These are phyloP conservation scores for Sclerotinia trifoliorum DNA, from an alignment of 2,329 filamentous ascomycete genomes.

Conservation along the genomic window DNA sequence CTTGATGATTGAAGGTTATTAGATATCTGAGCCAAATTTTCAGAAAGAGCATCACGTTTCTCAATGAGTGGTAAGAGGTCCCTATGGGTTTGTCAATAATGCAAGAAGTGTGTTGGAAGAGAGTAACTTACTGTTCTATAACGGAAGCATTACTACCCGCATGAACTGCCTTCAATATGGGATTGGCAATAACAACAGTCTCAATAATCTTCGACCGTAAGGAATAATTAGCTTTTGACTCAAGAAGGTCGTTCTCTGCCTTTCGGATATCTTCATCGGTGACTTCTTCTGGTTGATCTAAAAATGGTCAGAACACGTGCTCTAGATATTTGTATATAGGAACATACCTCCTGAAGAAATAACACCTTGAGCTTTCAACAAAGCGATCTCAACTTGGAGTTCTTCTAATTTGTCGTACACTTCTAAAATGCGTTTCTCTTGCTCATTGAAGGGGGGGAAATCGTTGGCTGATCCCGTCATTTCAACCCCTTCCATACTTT, in stretches of 20 bases:
- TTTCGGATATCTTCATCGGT: constrained; percentile 53
- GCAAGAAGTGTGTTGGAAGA: constrained; percentile 18
- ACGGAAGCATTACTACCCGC: constrained; percentile 61
- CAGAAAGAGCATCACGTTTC: constrained; percentile 65
- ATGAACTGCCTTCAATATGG: constrained; percentile 76
- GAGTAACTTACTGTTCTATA: constrained; percentile 60
- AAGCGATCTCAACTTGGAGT: constrained; percentile 68
- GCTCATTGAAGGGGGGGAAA: constrained; percentile 57
- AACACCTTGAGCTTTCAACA: constrained; percentile 51
- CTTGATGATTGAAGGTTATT: constrained; percentile 51
- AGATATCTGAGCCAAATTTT: constrained; percentile 60
- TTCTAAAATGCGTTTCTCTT: constrained; percentile 64
- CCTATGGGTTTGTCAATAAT: constrained; percentile 28
- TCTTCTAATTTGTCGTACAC: constrained; percentile 71
- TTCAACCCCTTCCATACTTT: constrained; percentile 37
- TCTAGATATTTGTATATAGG: background rate
- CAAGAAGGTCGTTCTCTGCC: constrained; percentile 62
- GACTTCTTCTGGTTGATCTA: constrained; percentile 39
- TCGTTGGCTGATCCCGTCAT: constrained; percentile 22
- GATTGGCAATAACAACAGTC: constrained; percentile 68
- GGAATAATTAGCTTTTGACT: constrained; percentile 67
- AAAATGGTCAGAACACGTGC: constrained; percentile 27
- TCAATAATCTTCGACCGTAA: constrained; percentile 68
- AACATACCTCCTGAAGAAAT: constrained; percentile 34
- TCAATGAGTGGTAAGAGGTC: constrained; percentile 62